Evolutionary conservation across 192 early-diverging fungal species (phyloP).

Genomic region (Linderina pennispora): DNA sequence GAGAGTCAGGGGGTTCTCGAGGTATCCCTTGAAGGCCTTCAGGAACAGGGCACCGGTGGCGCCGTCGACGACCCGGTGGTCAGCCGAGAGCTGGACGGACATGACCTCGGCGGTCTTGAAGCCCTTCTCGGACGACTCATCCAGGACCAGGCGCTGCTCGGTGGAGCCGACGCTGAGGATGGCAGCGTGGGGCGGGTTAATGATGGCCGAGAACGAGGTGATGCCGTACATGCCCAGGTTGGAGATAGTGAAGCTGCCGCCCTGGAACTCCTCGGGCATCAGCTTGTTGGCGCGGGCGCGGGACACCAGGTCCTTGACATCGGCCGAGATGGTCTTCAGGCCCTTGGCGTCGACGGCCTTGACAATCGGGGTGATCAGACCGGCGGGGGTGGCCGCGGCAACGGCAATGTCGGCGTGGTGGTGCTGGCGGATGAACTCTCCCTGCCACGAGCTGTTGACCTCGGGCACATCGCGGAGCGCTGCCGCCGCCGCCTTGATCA

Average conservation of each 20-base stretch:
- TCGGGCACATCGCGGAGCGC: slow-evolving; percentile 89
- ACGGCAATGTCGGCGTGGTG: slow-evolving; percentile 89
- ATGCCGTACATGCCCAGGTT: slow-evolving; percentile 98
- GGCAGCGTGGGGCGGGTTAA: slow-evolving; percentile 91
- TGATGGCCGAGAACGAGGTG: slow-evolving; percentile 93
- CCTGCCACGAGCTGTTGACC: slow-evolving; percentile 76
- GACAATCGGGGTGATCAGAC: slow-evolving; percentile 96
- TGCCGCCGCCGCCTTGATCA: slow-evolving; percentile 90
- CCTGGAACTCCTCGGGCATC: slow-evolving; percentile 94
- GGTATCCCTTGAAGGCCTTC: slow-evolving; percentile 76
- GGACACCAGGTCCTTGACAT: slow-evolving; percentile 77
- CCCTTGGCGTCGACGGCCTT: slow-evolving; percentile 77
- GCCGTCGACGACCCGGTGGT: slow-evolving; percentile 96
- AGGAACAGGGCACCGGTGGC: slow-evolving; percentile 90
- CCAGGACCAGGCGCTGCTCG: slow-evolving; percentile 68
- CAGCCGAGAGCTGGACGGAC: slow-evolving; percentile 82
- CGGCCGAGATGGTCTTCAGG: slow-evolving; percentile 75
- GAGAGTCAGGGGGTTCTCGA: slow-evolving; percentile 94
- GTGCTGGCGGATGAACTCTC: slow-evolving; percentile 89
- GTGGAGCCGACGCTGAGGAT: slow-evolving; percentile 91
- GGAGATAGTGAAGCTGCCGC: slow-evolving; percentile 96
- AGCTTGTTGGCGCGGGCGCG: slow-evolving; percentile 86
- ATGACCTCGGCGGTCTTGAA: slow-evolving; percentile 70
- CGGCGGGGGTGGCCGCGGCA: slow-evolving; percentile 90
- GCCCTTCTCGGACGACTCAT: slow-evolving; percentile 54